These are phyloP conservation scores for Pyrus hybrid DNA, from an alignment of 331 rosid species.

Conservation along the genomic window DNA sequence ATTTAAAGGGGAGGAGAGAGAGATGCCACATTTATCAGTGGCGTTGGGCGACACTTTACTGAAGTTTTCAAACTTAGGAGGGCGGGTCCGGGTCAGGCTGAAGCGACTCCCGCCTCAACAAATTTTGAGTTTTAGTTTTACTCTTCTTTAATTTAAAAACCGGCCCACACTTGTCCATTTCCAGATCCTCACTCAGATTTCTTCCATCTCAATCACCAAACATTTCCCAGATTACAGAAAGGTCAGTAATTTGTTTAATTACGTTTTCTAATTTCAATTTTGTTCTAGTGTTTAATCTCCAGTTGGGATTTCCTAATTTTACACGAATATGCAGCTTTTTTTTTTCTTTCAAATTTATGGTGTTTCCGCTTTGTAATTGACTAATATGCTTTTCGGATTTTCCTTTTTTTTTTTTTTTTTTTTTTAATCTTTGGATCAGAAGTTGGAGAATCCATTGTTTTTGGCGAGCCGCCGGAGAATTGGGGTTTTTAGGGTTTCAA, in stretches of 20 bases:
- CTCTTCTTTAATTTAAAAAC: neutral
- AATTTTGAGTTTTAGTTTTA: neutral
- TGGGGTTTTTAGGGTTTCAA: neutral
- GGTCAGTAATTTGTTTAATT: neutral
- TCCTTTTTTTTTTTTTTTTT: neutral
- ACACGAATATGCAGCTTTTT: neutral
- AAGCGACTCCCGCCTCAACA: constrained; percentile 1
- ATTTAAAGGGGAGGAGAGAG: neutral
- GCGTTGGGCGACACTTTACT: too few relatives aligned
- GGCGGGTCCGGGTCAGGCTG: neutral
- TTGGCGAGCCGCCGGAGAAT: neutral
- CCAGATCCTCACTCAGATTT: neutral
- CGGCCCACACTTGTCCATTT: neutral
- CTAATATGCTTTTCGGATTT: neutral
- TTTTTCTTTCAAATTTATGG: neutral
- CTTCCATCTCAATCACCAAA: neutral
- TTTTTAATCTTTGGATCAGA: neutral
- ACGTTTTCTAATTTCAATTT: neutral
- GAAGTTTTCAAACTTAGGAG: too few relatives aligned
- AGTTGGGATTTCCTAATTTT: neutral
- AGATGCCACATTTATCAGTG: neutral
- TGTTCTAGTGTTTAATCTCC: neutral
- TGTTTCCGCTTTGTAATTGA: neutral
- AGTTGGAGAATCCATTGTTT: neutral
- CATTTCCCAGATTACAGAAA: neutral